Evolutionary conservation across 2,329 filamentous ascomycete genomes (phyloP).

Genomic region (Trichoderma hamatum): DNA sequence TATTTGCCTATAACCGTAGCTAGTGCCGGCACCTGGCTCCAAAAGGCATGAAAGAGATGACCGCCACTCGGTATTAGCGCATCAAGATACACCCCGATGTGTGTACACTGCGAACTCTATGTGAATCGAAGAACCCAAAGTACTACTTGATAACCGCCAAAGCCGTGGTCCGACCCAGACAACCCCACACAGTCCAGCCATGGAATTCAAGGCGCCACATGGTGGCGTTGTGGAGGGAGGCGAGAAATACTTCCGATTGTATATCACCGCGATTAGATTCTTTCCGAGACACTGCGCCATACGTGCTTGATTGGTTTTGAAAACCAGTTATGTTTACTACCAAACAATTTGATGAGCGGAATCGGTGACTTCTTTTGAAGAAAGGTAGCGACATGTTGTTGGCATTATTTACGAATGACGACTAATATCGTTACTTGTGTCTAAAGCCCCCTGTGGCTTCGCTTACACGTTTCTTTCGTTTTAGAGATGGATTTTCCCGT

Average conservation of each 20-base stretch:
- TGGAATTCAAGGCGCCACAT: constrained; percentile 20
- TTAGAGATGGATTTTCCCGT: background rate
- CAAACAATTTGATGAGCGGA: background rate
- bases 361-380: background rate
- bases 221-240: constrained; percentile 21
- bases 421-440: background rate
- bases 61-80: background rate
- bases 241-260: background rate
- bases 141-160: background rate
- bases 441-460: background rate
- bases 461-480: background rate
- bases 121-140: background rate
- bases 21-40: constrained; percentile 4
- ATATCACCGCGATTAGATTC: background rate
- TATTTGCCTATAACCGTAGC: background rate
- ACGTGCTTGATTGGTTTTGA: background rate
- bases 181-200: constrained; percentile 3
- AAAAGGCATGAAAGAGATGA: background rate
- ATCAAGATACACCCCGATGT: background rate
- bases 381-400: background rate
- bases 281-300: background rate
- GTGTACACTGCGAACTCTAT: background rate
- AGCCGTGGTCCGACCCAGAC: background rate
- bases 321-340: background rate
- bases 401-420: background rate